Base-by-base conservation (phyloP, 2,329 filamentous ascomycete species). In the Leptographium lundbergii region DNA sequence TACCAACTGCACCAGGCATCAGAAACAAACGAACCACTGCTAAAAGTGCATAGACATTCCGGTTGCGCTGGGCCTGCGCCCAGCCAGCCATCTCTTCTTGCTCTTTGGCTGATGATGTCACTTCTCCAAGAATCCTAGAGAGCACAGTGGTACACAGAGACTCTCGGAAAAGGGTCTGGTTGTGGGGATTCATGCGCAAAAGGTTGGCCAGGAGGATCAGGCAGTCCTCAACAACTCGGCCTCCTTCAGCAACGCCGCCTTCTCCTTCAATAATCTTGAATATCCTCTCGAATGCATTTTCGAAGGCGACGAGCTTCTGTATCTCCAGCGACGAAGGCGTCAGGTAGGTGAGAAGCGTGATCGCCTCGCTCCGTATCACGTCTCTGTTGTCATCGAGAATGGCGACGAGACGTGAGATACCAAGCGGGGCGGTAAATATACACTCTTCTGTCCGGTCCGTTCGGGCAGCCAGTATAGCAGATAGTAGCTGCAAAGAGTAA, bases 401-500 rank as follows among this genome's bases (percentile, higher is more conserved):
- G 59, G 84, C 84, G 45, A 96, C 92, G 17, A 99, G 78, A 59
- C 91, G 85, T 36, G 91, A 88, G 56, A 96, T 91, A 29, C 92
- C 94, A 32, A 96, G 75, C 1, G 91, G 91, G 2, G 94, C 91
- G 5, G 86, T 89, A 61, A 96, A 86, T 53, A 99, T 86, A 71
- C 91, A 96, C 76, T 97, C 91, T 71, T 97, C 92, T 1, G 94
- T 94, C 67, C 94, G 81, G 69, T 96, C 91, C 4, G 91, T 89
- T 52, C 94, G 83, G 56, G 92, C 90, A 5, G 85, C 83, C 36
- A 90, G 84, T 61, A 97, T 94, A 56, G 91, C 89, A 27, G 87
- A 85, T 47, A 99, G 84, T 48, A 99, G 80, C 72, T 97, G 91
- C 32, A 99, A 75, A 5, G 89, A 88, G 73, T 97, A 97, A 0